A percentile compares a stretch with the other conserved stretches of the same genome.
phyloP scores from a whole-genome alignment of 2,329 filamentous ascomycete genomes.

The Sporothrix curviconia region DNA sequence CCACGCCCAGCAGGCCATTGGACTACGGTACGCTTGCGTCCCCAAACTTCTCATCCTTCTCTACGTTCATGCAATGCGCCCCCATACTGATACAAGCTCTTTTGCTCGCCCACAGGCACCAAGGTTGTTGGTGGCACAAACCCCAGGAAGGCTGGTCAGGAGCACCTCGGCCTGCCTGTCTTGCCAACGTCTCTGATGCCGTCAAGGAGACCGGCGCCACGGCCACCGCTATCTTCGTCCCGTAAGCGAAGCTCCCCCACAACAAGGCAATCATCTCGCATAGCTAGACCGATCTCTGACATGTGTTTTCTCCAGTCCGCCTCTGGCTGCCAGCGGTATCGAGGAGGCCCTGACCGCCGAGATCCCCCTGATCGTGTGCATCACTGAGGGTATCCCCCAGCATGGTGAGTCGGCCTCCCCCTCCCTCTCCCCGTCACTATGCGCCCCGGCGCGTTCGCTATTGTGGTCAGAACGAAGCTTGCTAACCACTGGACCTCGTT shows the following conservation, averaged over 20 bases:
- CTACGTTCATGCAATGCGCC: neutral
- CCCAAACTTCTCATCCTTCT: no score
- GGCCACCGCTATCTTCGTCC: constrained; percentile 93
- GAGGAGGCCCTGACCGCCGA: constrained; percentile 93
- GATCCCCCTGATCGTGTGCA: constrained; percentile 91
- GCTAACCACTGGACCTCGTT: constrained; percentile 10
- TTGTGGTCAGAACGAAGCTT: neutral
- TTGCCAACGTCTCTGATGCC: constrained; percentile 80
- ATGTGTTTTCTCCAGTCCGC: constrained; percentile 52
- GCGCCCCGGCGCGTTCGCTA: neutral
- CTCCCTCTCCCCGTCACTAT: constrained; percentile 10
- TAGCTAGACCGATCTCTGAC: constrained; percentile 5
- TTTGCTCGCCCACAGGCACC: constrained; percentile 56
- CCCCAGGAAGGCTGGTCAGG: constrained; percentile 92
- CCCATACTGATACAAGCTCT: neutral
- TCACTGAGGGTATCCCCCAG: constrained; percentile 96
- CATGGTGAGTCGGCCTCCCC: constrained; percentile 57
- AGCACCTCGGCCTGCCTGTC: constrained; percentile 86
- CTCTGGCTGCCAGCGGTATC: constrained; percentile 87
- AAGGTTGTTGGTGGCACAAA: constrained; percentile 98
- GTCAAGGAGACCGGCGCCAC: constrained; percentile 85
- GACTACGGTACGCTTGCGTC: constrained; percentile 69
- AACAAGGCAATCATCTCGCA: neutral
- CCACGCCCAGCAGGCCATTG: constrained; percentile 95
- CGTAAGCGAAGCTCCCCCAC: constrained; percentile 47